Percentiles rank a stretch among this genome's conserved stretches.
Conservation (phyloP, 371 early-diverging fungal genomes). For the Mortierella sp. region DNA sequence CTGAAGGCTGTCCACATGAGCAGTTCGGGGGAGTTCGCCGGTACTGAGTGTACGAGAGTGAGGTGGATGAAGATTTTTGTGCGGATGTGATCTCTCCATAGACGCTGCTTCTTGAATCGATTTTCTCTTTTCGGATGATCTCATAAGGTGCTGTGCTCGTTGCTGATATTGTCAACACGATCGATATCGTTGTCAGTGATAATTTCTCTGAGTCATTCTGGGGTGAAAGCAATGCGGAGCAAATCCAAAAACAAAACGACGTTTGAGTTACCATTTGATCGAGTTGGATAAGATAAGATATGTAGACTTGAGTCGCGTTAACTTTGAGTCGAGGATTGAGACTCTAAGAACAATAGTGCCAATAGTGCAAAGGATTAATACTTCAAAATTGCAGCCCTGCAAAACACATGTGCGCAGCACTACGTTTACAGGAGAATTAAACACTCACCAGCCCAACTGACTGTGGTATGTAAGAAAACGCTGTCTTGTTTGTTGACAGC, state of each 20-base stretch:
- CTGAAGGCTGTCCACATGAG: conserved; percentile 5
- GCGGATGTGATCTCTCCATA: conserved; percentile 2
- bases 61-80: conserved; percentile 5
- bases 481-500: conserved; percentile 17
- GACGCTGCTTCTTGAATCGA: conserved; percentile 14
- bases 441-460: conserved; percentile 39
- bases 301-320: conserved; percentile 53
- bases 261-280: conserved; percentile 46
- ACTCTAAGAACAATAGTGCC: conserved; percentile 10
- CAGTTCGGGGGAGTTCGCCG: conserved; percentile 5
- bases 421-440: background rate
- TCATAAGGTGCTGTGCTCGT: conserved; percentile 47
- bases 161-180: conserved; percentile 14
- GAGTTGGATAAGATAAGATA: conserved; percentile 51
- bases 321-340: conserved; percentile 50
- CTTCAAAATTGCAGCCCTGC: background rate
- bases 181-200: background rate
- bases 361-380: background rate
- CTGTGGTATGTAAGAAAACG: conserved; percentile 45
- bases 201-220: background rate
- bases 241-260: conserved; percentile 1
- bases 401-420: background rate
- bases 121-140: conserved; percentile 47
- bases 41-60: conserved; percentile 12
- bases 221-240: background rate